A percentile compares a stretch with the other conserved stretches of the same genome.
These are phyloP conservation scores for Colletotrichum brevisporum DNA, from an alignment of 2,329 filamentous ascomycete genomes.

Conservation along the genomic window DNA sequence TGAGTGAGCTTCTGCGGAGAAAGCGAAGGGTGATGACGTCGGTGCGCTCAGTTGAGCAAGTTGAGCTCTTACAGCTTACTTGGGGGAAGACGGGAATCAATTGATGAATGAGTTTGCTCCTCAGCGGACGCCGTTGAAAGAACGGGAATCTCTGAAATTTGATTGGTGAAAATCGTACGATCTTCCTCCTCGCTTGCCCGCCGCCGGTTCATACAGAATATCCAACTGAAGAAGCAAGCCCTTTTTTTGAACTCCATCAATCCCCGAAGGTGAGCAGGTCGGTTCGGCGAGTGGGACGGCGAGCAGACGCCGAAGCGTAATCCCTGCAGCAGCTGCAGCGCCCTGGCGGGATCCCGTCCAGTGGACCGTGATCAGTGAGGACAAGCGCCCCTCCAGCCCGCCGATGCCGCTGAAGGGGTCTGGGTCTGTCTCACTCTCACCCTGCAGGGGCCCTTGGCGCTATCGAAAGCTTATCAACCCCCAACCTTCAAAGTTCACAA, in stretches of 20 bases:
- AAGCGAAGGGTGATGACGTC: constrained; percentile 27
- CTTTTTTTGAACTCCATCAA: constrained; percentile 28
- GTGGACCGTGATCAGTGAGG: constrained; percentile 2
- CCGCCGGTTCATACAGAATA: neutral
- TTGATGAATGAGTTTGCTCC: neutral
- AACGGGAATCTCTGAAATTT: neutral
- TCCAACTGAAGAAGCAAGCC: constrained; percentile 3
- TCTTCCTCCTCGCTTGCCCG: neutral
- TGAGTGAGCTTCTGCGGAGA: constrained; percentile 8
- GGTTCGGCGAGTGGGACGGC: constrained; percentile 22
- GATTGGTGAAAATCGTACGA: constrained; percentile 38
- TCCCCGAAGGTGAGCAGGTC: constrained; percentile 33
- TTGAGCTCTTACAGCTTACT: too few relatives aligned
- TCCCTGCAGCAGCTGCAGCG: constrained; percentile 19
- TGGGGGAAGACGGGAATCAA: too few relatives aligned
- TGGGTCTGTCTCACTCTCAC: neutral
- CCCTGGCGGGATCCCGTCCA: constrained; percentile 6
- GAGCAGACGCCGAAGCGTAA: constrained; percentile 35
- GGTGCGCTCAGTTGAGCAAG: neutral
- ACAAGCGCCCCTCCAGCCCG: neutral
- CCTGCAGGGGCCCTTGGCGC: constrained; percentile 28
- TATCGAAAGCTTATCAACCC: constrained; percentile 37
- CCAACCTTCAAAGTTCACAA: constrained; percentile 10
- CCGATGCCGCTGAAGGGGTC: constrained; percentile 28
- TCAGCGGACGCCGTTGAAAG: too few relatives aligned